These are phyloP conservation scores for Hansenula anomala DNA, from an alignment of 1,139 yeast species.

Conservation along the genomic window DNA sequence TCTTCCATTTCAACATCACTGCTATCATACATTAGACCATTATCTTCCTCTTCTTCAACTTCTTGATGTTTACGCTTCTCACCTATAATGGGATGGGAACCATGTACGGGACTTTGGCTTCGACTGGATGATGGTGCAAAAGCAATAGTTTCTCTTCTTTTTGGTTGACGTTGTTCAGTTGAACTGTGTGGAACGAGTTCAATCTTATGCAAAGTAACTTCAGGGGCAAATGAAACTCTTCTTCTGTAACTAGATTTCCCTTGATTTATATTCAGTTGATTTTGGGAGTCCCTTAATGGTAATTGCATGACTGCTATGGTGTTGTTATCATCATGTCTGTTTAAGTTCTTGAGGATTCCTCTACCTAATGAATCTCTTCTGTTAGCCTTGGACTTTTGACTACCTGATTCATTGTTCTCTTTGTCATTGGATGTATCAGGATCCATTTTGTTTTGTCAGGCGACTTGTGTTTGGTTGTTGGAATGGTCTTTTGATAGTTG, in stretches of 20 bases:
- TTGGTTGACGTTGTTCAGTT: slow-evolving; percentile 21
- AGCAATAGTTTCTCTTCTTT: slow-evolving; percentile 35
- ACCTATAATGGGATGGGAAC: no score
- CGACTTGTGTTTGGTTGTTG: neutral
- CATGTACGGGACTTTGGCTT: no score
- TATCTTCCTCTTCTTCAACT: neutral
- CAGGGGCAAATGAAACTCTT: slow-evolving; percentile 73
- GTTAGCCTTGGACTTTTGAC: slow-evolving; percentile 4
- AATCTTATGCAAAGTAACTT: slow-evolving; percentile 66
- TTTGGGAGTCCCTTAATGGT: slow-evolving; percentile 12
- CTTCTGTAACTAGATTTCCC: slow-evolving; percentile 28
- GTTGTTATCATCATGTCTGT: slow-evolving; percentile 20
- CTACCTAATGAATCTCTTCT: slow-evolving; percentile 32
- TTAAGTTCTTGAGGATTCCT: slow-evolving; percentile 30
- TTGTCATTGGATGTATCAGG: slow-evolving; percentile 4
- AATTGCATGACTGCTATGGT: slow-evolving; percentile 26
- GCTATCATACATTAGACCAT: slow-evolving; percentile 11
- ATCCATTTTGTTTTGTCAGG: neutral
- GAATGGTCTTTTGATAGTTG: neutral
- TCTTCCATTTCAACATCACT: slow-evolving; percentile 24
- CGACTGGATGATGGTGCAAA: slow-evolving; percentile 15
- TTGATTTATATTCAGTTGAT: slow-evolving; percentile 4
- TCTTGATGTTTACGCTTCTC: no score
- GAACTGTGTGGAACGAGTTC: slow-evolving; percentile 37
- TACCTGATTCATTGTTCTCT: slow-evolving; percentile 7